Base-by-base conservation (phyloP, 768 basidiomycete species). In the Gloeostereum incarnatum region DNA sequence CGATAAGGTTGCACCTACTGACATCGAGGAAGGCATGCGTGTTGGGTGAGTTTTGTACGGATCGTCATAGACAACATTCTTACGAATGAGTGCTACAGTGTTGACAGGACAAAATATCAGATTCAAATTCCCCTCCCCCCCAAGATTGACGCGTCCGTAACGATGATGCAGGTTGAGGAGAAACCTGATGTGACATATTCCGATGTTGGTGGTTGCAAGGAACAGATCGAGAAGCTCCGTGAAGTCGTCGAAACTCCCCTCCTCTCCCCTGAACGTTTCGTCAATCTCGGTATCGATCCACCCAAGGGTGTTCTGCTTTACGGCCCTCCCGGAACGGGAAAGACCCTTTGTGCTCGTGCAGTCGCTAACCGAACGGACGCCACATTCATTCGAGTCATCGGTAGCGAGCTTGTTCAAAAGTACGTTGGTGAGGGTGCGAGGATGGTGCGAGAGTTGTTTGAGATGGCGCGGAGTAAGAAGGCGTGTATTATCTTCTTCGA, bases 1-100 rank as follows among this genome's bases (percentile, higher is more conserved):
- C 14, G 96, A 99, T 49, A 82, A 91, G 29, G 92, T 99, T 2
- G 89, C 96, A 17, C 88, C 92, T 8, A 96, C 94, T 2, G 96
- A 99, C 65, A 92, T 99, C 38, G 96, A 99, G 59, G 96, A 99
- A 67, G 96, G 96, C n/a, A 99, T 99, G 96, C 83, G 96, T 38
- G 96, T 99, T 27, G 96, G 94, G 94, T 97, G 54, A 54, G 88
- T 66, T 9, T 18, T 39, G 27, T 23, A 5, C 14, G 1, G 11
- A 9, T n/a, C 14, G 17, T 31, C 9, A 33, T 6, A 14, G 22
- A 27, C 31, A 5, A 36, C 40, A 48, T 25, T 44, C 17, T n/a
- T n/a, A n/a, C n/a, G n/a, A n/a, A n/a, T n/a, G 24, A 29, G 48
- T 40, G 35, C 17, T 26, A 10, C 49, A 96, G 92, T 31, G 93